phyloP scores from a whole-genome alignment of 2,329 filamentous ascomycete genomes.

The Colletotrichum incanum region DNA sequence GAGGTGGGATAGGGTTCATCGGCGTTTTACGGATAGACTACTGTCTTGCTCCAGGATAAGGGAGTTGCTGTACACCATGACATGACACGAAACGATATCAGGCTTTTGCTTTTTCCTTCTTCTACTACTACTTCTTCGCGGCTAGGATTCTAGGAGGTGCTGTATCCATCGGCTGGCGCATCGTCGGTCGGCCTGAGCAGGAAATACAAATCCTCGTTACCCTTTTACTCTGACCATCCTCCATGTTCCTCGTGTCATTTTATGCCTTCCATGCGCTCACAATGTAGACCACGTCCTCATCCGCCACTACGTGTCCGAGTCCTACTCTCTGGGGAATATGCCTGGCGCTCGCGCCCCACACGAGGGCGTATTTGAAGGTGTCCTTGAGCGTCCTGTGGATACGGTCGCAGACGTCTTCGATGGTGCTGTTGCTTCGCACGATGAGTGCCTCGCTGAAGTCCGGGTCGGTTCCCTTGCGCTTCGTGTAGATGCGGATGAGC shows the following conservation, averaged over 20 bases:
- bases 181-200: slow-evolving; percentile 22
- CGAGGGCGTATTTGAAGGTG: slow-evolving; percentile 97
- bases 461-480: slow-evolving; percentile 92
- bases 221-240: slow-evolving; percentile 5
- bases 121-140: slow-evolving; percentile 23
- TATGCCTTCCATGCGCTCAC: slow-evolving; percentile 76
- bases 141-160: slow-evolving; percentile 27
- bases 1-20: slow-evolving; percentile 34
- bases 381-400: slow-evolving; percentile 97
- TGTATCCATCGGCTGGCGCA: slow-evolving; percentile 36
- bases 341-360: slow-evolving; percentile 96
- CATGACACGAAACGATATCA: slow-evolving; percentile 45
- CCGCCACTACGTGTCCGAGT: slow-evolving; percentile 82
- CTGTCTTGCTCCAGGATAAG: slow-evolving; percentile 37
- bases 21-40: slow-evolving; percentile 41
- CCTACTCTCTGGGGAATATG: slow-evolving; percentile 96
- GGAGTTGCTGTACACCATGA: slow-evolving; percentile 39
- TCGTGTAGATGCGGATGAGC: slow-evolving; percentile 95
- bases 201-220: slow-evolving; percentile 37
- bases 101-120: slow-evolving; percentile 36
- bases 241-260: neutral
- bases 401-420: slow-evolving; percentile 97
- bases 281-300: slow-evolving; percentile 80
- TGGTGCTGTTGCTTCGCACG: slow-evolving; percentile 87
- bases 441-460: slow-evolving; percentile 94